phyloP scores from a whole-genome alignment of 1,284 basidiomycete genomes.

The Athelia sp. region DNA sequence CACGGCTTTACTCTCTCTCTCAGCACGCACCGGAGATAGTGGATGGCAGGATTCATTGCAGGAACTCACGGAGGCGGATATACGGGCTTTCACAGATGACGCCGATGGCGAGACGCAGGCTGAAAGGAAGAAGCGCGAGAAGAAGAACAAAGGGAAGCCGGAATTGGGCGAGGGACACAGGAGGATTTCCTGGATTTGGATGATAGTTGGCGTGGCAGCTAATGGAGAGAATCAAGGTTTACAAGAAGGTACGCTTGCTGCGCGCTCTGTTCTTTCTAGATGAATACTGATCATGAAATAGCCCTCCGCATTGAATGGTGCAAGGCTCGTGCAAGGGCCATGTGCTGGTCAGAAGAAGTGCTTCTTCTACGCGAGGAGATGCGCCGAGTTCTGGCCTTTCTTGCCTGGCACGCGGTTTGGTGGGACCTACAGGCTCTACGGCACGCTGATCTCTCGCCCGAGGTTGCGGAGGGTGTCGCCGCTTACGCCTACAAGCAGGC shows the following conservation, averaged over 20 bases:
- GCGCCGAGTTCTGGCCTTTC: conserved; percentile 11
- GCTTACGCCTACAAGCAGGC: not conserved
- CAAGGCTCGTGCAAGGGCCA: conserved; percentile 12
- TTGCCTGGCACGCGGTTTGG: conserved; percentile 7
- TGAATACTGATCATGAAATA: conserved; percentile 1
- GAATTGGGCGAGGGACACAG: not conserved
- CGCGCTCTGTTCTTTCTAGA: not conserved
- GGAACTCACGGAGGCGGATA: not conserved
- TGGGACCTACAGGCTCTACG: conserved; percentile 11
- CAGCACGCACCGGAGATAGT: not conserved
- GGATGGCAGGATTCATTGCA: not conserved
- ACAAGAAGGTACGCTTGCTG: not conserved
- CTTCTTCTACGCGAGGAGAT: conserved; percentile 17
- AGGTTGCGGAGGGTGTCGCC: not conserved
- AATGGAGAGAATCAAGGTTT: not conserved
- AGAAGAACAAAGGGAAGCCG: not conserved
- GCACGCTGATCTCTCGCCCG: not conserved
- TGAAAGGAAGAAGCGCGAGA: not conserved
- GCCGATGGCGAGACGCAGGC: not conserved
- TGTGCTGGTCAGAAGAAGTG: conserved; percentile 16
- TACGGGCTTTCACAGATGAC: not conserved
- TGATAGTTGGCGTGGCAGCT: not conserved
- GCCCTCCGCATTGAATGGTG: conserved; percentile 19
- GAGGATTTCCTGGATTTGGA: not conserved
- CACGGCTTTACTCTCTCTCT: not conserved